phyloP scores from a whole-genome alignment of 2,329 filamentous ascomycete genomes.

The Malbranchea cinnamomea region DNA sequence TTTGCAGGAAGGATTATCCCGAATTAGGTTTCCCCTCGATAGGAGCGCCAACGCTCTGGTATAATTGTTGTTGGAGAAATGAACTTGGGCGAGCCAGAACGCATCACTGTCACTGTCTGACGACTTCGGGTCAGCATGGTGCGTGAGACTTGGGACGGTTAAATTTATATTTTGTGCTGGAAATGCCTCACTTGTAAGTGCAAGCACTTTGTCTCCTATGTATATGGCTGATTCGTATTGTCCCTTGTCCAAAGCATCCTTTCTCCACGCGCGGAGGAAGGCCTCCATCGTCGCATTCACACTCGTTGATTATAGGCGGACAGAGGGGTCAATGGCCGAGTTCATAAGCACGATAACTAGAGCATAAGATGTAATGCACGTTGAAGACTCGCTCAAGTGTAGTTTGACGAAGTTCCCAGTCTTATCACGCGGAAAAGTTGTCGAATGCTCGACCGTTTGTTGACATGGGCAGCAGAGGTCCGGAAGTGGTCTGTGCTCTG shows the following conservation, averaged over 20 bases:
- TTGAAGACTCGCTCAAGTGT: too few species aligned
- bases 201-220: slow-evolving; percentile 90
- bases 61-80: slow-evolving; percentile 92
- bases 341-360: too few species aligned
- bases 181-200: slow-evolving; percentile 57
- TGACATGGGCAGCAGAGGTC: too few species aligned
- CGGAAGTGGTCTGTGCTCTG: too few species aligned
- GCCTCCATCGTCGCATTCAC: slow-evolving; percentile 53
- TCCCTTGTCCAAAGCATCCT: slow-evolving; percentile 87
- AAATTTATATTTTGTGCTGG: not conserved
- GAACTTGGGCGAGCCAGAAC: slow-evolving; percentile 95
- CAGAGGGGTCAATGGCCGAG: not conserved
- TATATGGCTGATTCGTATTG: slow-evolving; percentile 96
- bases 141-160: too few species aligned
- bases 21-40: slow-evolving; percentile 65
- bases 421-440: too few species aligned
- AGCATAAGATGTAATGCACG: too few species aligned
- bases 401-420: too few species aligned
- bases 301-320: not conserved
- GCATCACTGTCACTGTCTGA: slow-evolving; percentile 84
- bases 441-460: too few species aligned
- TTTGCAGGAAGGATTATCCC: slow-evolving; percentile 69
- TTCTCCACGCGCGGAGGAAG: slow-evolving; percentile 85
- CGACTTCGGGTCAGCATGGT: not conserved
- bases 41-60: slow-evolving; percentile 80